Base-by-base conservation (phyloP, 2,329 filamentous ascomycete species). In the Periconia sp. region DNA sequence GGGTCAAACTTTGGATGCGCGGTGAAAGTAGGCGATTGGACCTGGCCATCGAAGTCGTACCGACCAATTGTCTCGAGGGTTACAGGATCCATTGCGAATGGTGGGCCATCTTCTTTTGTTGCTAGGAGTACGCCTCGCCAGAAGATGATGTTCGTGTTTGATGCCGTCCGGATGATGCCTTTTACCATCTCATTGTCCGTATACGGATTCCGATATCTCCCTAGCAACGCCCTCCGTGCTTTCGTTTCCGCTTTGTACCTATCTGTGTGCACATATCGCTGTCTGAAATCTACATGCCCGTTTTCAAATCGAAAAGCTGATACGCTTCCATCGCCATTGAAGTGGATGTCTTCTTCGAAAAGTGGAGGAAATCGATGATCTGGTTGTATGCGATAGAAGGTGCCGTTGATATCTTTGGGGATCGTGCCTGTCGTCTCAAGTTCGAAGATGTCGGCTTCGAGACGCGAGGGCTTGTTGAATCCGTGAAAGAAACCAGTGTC, bases 121-220 rank as follows among this genome's bases (percentile, higher is more conserved):
- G 80, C 80, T 4, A 83, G 67, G 43, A 84, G 54, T 33, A 78
- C 73, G 0, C 80, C 80, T 6, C 78, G 68, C 76, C 79, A 84
- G 54, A 78, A 81, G 1, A 79, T 69, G n/a, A 84, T 68, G 43
- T 85, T 84, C 1, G 81, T 84, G 50, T 85, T 84, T 3, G 77
- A 74, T 0, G 79, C 79, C 0, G 79, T 83, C 16, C 80, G 68
- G 28, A 83, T 78, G 4, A 81, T 75, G 2, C 78, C 78, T 36
- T 74, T 75, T 5, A 82, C 79, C 46, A 73, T 74, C 59, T 80
- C 78, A 36, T 77, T 77, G 55, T 82, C 78, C 6, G 79, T 82
- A 48, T 73, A 81, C 0, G 78, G 78, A 54, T 84, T 84, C 13
- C 81, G 70, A 49, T 84, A 84, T 29, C 74, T 70, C 0, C 81